These are phyloP conservation scores for Grammothele lineata DNA, from an alignment of 768 basidiomycete genomes.

Conservation along the genomic window DNA sequence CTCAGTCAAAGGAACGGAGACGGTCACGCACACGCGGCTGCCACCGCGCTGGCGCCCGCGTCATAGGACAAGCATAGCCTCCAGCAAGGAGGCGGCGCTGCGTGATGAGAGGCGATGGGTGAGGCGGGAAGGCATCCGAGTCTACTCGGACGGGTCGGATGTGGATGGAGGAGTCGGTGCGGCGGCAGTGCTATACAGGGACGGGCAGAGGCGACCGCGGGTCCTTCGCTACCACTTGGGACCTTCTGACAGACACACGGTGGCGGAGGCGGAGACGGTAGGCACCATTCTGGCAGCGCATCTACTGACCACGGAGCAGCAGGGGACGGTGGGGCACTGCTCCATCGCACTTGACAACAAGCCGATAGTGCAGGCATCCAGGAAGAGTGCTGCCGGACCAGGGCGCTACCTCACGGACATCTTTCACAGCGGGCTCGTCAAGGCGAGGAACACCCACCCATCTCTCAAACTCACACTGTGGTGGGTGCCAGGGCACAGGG, in stretches of 20 bases:
- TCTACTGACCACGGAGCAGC: slow-evolving; percentile 6
- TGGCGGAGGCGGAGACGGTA: slow-evolving; percentile 26
- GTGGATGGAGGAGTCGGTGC: slow-evolving; percentile 25
- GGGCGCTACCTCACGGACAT: slow-evolving; percentile 12
- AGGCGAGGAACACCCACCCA: not conserved
- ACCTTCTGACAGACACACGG: slow-evolving; percentile 17
- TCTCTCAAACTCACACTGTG: not conserved
- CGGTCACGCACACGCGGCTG: slow-evolving; percentile 6
- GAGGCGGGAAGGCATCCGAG: not conserved
- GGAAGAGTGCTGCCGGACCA: not conserved
- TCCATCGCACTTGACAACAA: not conserved
- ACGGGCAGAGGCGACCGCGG: not conserved
- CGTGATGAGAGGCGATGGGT: not conserved
- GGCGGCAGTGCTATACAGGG: slow-evolving; percentile 21
- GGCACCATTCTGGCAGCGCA: slow-evolving; percentile 25
- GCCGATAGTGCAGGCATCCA: not conserved
- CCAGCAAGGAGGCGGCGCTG: slow-evolving; percentile 3
- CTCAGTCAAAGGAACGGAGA: slow-evolving; percentile 10
- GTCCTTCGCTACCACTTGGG: slow-evolving; percentile 20
- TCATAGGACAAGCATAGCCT: not conserved
- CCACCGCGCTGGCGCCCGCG: slow-evolving; percentile 6
- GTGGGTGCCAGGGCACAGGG: slow-evolving; percentile 22
- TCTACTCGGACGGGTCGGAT: slow-evolving; percentile 29
- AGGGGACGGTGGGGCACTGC: not conserved
- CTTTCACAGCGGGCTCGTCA: not conserved